A percentile compares a stretch with the other conserved stretches of the same genome.
These are phyloP conservation scores for Lobosporangium transversale DNA, from an alignment of 192 early-diverging fungal genomes.

Conservation along the genomic window DNA sequence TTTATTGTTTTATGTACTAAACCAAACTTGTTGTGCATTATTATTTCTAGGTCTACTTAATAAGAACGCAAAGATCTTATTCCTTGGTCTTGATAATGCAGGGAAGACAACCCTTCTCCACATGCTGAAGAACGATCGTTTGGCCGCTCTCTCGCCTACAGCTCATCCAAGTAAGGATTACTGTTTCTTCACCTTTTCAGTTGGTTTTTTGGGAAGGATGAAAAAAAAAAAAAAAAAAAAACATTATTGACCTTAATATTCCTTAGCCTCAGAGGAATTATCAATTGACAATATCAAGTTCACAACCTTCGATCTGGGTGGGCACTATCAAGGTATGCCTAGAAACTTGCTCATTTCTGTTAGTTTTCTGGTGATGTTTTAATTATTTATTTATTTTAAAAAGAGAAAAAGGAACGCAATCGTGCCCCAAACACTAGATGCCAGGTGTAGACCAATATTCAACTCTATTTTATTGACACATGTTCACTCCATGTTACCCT, in stretches of 20 bases:
- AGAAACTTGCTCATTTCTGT: too few species aligned
- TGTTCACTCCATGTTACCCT: too few species aligned
- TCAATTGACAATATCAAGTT: conserved; percentile 97
- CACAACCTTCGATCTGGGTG: conserved; percentile 98
- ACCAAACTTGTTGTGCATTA: too few species aligned
- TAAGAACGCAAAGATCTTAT: conserved; percentile 99
- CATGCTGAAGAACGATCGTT: conserved; percentile 99
- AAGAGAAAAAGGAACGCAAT: too few species aligned
- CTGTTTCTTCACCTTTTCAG: neutral
- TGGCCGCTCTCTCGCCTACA: conserved; percentile 94
- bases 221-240: neutral
- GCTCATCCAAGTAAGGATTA: conserved; percentile 92
- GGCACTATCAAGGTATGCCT: conserved; percentile 85
- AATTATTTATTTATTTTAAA: neutral
- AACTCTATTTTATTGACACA: too few species aligned
- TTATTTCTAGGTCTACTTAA: conserved; percentile 86
- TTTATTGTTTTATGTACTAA: too few species aligned
- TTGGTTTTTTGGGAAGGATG: too few species aligned
- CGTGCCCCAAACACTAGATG: too few species aligned
- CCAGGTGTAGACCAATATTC: too few species aligned
- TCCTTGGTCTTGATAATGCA: conserved; percentile 98
- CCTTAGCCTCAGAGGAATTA: conserved; percentile 93
- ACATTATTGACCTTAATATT: neutral
- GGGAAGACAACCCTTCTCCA: conserved; percentile 99
- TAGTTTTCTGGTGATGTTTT: neutral